Base-by-base conservation (phyloP, 768 basidiomycete genomes). In the Nevesoporus exiguus region DNA sequence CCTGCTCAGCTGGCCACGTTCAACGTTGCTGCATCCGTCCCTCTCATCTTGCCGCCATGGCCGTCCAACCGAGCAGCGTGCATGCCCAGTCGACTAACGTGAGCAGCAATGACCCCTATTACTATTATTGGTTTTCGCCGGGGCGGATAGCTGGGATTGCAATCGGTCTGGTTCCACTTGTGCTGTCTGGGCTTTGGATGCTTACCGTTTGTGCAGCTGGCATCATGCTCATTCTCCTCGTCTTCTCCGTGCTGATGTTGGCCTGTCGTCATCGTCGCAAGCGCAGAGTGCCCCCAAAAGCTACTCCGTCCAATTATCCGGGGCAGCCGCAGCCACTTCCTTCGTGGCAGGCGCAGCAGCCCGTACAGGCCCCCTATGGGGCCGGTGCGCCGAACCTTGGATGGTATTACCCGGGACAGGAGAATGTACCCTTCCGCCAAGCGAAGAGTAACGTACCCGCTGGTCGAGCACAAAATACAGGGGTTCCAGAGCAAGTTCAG, bases 111-210 rank as follows among this genome's bases (percentile, higher is more conserved):
- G 11, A 49, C 51, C 27, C 55, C 52, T 59, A 55, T 47, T 9
- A 39, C 30, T 52, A 57, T 31, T 51, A 59, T 25, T 64, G 67
- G 62, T 31, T 69, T 39, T 46, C 67, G 8, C 65, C 65, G 13
- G 65, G 54, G 5, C 63, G 69, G 21, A 66, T 69, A 51, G 61
- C 30, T 17, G 68, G 61, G 13, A 42, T 70, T 5, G 59, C 60
- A 14, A 8, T 69, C 41, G 70, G 68, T 71, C 7, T 55, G 30
- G 8, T n/a, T 25, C 19, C 25, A 21, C 24, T 19, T 21, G 11
- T 2, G 3, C 7, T 17, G 7, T 40, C 24, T 2, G 13, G 5
- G 17, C 2, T 31, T 7, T 10, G 14, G 19, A 7, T 37, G 11
- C 30, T 62, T 15, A 54, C 24, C 13, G 22, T 22, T 42, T 13